These are phyloP conservation scores for Penicillium cataractarum DNA, from an alignment of 495 filamentous ascomycete species.

Conservation along the genomic window DNA sequence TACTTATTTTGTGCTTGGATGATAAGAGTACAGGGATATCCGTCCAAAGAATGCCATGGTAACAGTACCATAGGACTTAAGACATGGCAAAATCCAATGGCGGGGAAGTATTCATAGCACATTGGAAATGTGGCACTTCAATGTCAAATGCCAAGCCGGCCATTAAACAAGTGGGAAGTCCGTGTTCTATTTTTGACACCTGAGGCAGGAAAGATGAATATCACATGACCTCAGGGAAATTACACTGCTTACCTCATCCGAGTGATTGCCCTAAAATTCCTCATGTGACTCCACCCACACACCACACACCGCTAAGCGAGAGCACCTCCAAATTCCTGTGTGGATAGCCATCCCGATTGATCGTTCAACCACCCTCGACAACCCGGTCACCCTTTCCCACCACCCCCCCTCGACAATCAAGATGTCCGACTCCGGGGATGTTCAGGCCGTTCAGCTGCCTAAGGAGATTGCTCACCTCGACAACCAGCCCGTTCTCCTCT, in stretches of 20 bases:
- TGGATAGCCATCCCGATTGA: slow-evolving; percentile 21
- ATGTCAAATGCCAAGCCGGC: not conserved
- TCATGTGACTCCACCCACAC: slow-evolving; percentile 34
- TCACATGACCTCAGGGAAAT: too few species aligned
- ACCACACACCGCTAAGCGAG: slow-evolving; percentile 50
- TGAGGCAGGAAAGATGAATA: not conserved
- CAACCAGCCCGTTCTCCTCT: slow-evolving; percentile 90
- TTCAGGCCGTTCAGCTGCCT: slow-evolving; percentile 85
- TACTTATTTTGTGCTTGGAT: not conserved
- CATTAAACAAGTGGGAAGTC: too few species aligned
- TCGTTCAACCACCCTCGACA: slow-evolving; percentile 46
- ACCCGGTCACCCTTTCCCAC: slow-evolving; percentile 45
- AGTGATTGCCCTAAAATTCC: slow-evolving; percentile 40
- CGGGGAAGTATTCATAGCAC: not conserved
- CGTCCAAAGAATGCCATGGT: not conserved
- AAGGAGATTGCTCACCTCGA: slow-evolving; percentile 84
- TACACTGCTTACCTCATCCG: slow-evolving; percentile 5
- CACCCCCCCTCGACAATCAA: slow-evolving; percentile 57
- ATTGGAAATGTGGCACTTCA: not conserved
- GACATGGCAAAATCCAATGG: not conserved
- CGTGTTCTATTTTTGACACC: not conserved
- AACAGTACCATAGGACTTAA: not conserved
- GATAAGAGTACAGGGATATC: not conserved
- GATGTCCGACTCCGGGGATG: slow-evolving; percentile 95
- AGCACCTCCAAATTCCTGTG: slow-evolving; percentile 45